Evolutionary conservation across 1,139 yeast species (phyloP).

Genomic region (Hyphopichia pseudoburtonii): DNA sequence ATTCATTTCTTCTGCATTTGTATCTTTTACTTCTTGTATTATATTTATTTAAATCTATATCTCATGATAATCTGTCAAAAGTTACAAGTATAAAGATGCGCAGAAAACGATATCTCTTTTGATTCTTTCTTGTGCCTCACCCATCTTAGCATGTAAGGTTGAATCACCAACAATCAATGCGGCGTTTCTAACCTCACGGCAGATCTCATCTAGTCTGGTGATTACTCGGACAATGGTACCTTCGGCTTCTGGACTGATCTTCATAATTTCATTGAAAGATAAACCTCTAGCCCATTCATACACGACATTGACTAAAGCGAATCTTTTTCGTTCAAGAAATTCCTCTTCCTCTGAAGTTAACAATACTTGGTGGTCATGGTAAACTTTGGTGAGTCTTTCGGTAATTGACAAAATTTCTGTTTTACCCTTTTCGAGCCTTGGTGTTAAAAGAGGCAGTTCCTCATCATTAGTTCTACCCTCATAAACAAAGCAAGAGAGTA

Average conservation of each 20-base stretch:
- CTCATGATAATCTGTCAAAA: not conserved
- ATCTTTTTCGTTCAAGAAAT: constrained; percentile 78
- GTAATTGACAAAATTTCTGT: constrained; percentile 70
- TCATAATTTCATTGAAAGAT: constrained; percentile 88
- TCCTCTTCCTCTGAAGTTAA: constrained; percentile 85
- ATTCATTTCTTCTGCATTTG: too few species aligned
- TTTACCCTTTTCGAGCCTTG: constrained; percentile 80
- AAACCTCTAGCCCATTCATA: constrained; percentile 98
- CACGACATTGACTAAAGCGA: constrained; percentile 88
- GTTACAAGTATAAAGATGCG: constrained; percentile 81
- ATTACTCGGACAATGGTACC: constrained; percentile 98
- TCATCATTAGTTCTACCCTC: constrained; percentile 76
- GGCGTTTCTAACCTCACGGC: constrained; percentile 92
- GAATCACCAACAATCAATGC: constrained; percentile 95
- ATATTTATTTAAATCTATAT: not conserved
- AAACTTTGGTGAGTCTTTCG: constrained; percentile 59
- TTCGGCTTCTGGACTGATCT: constrained; percentile 84
- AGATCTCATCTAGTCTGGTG: constrained; percentile 89
- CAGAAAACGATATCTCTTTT: constrained; percentile 97
- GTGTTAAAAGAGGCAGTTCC: constrained; percentile 67
- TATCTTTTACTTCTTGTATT: not conserved
- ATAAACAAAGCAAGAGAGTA: constrained; percentile 86
- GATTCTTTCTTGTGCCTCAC: constrained; percentile 88
- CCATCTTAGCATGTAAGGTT: constrained; percentile 81
- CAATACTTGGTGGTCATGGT: constrained; percentile 65